Evolutionary conservation across 2,329 filamentous ascomycete species (phyloP).

Genomic region (Ascochyta fabae): DNA sequence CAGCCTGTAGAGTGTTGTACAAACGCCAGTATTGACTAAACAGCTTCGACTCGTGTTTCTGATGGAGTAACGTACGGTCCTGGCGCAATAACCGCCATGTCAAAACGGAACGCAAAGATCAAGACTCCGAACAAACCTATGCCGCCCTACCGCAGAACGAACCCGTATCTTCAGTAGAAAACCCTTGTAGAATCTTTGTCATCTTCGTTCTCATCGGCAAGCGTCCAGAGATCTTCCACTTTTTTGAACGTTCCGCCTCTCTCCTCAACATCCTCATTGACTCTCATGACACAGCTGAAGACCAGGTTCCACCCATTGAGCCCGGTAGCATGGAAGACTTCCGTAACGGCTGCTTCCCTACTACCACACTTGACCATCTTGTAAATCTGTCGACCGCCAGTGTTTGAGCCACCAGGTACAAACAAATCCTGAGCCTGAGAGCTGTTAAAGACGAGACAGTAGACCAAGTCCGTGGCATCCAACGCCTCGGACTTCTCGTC

Average conservation of each 20-base stretch:
- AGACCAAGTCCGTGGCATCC: constrained; percentile 25
- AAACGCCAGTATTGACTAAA: not conserved
- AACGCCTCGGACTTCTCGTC: constrained; percentile 37
- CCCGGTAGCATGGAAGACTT: constrained; percentile 39
- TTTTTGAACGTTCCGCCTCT: constrained; percentile 23
- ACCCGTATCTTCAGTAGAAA: constrained; percentile 35
- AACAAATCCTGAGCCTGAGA: constrained; percentile 27
- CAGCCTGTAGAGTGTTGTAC: not conserved
- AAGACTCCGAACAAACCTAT: not conserved
- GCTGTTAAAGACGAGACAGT: constrained; percentile 37
- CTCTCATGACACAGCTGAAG: constrained; percentile 41
- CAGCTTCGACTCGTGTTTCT: not conserved
- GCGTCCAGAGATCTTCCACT: constrained; percentile 34
- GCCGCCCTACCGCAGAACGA: not conserved
- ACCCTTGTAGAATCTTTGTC: constrained; percentile 27
- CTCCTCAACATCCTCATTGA: constrained; percentile 32
- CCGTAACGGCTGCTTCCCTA: constrained; percentile 38
- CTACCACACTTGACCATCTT: constrained; percentile 42
- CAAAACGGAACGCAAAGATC: not conserved
- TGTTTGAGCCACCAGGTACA: constrained; percentile 14
- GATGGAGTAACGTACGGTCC: no score
- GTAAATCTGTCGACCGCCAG: constrained; percentile 34
- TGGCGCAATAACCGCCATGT: not conserved
- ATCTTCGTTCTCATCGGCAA: constrained; percentile 29
- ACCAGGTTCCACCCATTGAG: constrained; percentile 41